Evolutionary conservation across 164 flowering plant species (phyloP).

Genomic region (Liquidambar formosana): DNA sequence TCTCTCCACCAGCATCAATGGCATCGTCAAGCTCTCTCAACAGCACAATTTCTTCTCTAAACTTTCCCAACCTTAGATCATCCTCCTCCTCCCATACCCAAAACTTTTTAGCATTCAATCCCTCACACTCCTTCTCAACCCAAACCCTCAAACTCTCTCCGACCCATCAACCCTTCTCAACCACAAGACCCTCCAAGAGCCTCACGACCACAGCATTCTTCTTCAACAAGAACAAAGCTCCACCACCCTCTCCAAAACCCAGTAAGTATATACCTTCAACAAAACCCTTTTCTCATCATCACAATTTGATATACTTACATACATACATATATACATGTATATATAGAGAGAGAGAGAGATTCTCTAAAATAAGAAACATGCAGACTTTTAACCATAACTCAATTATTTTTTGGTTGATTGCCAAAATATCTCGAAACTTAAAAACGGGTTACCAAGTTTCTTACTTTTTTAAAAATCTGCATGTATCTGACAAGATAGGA

Average conservation of each 20-base stretch:
- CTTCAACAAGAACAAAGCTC: conserved; percentile 13
- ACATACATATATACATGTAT: too few species aligned
- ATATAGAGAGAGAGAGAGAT: too few species aligned
- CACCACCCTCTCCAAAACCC: conserved; percentile 26
- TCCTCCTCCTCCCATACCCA: conserved; percentile 6
- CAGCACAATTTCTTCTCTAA: conserved; percentile 24
- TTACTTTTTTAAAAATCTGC: too few species aligned
- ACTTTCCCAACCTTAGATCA: conserved; percentile 13
- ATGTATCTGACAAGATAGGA: too few species aligned
- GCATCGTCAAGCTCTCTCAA: conserved; percentile 31
- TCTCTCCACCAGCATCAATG: too few species aligned
- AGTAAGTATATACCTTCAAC: conserved; percentile 21
- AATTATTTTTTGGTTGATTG: too few species aligned
- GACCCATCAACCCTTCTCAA: conserved; percentile 11
- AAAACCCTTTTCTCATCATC: too few species aligned
- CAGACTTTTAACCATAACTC: too few species aligned
- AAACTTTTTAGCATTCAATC: conserved; percentile 9
- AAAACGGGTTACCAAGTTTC: too few species aligned
- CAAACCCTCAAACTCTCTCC: conserved; percentile 15
- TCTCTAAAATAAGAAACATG: too few species aligned
- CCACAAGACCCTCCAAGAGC: conserved; percentile 17
- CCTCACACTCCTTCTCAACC: conserved; percentile 5
- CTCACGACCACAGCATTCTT: conserved; percentile 28
- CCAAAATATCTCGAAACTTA: too few species aligned
- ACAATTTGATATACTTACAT: too few species aligned